Evolutionary conservation across 2,329 filamentous ascomycete genomes (phyloP).

Genomic region (Alternaria atra): DNA sequence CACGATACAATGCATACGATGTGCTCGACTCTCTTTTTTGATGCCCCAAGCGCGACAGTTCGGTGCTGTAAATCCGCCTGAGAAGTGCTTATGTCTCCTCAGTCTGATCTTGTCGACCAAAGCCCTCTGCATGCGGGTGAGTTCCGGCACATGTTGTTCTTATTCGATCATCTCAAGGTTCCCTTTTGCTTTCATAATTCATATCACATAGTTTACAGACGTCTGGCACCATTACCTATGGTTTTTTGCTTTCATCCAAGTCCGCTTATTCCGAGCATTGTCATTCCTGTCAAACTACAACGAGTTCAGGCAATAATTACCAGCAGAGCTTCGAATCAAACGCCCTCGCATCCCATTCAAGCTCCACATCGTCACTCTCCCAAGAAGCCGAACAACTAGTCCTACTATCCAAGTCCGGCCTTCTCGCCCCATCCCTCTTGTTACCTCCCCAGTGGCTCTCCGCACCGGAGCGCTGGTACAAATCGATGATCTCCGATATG

Average conservation of each 20-base stretch:
- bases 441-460: neutral
- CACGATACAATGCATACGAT: neutral
- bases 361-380: neutral
- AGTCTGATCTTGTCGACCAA: neutral
- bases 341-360: neutral
- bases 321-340: slow-evolving; percentile 11
- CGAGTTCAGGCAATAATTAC: neutral
- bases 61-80: neutral
- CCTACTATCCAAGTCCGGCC: neutral
- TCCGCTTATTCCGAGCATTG: neutral
- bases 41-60: neutral
- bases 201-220: neutral
- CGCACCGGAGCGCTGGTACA: neutral
- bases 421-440: neutral
- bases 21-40: neutral
- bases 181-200: neutral
- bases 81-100: neutral
- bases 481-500: neutral
- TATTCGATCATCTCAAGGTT: neutral
- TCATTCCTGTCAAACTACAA: neutral
- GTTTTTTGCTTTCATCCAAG: neutral
- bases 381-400: neutral
- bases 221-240: neutral
- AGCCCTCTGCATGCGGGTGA: neutral
- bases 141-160: neutral